phyloP scores from a whole-genome alignment of 83 land plant genomes.

The Picea engelmannii region DNA sequence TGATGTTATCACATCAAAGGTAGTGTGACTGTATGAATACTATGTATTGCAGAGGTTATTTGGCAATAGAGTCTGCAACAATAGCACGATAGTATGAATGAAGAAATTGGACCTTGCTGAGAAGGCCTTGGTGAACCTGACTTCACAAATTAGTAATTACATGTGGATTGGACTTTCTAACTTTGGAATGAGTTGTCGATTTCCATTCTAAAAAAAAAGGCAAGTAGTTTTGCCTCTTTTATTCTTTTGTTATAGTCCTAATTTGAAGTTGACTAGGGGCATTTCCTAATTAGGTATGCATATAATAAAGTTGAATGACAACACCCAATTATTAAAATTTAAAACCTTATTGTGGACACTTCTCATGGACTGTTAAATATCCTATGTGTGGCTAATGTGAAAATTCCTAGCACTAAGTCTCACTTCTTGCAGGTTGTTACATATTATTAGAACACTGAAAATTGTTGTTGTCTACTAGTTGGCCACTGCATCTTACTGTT shows the following conservation, averaged over 20 bases:
- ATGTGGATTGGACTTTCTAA: conserved; percentile 77
- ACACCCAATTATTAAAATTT: not conserved
- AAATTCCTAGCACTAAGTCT: too few relatives aligned
- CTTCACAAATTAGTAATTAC: conserved; percentile 75
- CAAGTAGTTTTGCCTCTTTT: conserved; percentile 18
- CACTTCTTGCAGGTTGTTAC: too few relatives aligned
- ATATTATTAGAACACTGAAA: too few relatives aligned
- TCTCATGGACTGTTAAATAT: not conserved
- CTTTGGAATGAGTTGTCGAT: conserved; percentile 72
- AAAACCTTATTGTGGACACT: not conserved
- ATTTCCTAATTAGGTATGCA: not conserved
- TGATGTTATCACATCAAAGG: not conserved
- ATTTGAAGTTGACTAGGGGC: not conserved
- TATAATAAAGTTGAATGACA: not conserved
- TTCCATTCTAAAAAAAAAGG: conserved; percentile 72
- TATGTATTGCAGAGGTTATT: conserved; percentile 51
- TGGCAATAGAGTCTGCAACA: conserved; percentile 64
- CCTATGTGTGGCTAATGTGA: too few relatives aligned
- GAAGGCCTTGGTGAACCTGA: conserved; percentile 85
- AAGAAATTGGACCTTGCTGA: conserved; percentile 66
- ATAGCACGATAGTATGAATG: conserved; percentile 24
- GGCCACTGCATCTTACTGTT: too few relatives aligned
- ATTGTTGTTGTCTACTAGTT: too few relatives aligned
- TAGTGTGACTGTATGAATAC: not conserved
- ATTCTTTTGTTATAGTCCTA: not conserved